Percentiles rank a stretch among this genome's conserved stretches.
Evolutionary conservation across 805 yeast genomes (phyloP).

Genomic region (Lipomyces starkeyi): DNA sequence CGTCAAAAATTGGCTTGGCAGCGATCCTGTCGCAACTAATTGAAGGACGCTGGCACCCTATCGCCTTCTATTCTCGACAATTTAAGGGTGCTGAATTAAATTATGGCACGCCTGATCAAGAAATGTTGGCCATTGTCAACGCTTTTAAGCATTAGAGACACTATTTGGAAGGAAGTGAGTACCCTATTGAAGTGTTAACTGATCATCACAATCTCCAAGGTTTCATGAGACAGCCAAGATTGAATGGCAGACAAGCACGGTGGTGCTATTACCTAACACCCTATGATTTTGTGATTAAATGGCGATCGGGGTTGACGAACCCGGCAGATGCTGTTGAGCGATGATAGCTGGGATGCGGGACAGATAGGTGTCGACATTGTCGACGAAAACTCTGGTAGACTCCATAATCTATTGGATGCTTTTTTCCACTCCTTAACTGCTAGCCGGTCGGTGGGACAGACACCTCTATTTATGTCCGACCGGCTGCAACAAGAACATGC

Average conservation of each 20-base stretch:
- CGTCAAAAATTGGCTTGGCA: neutral
- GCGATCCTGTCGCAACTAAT: neutral
- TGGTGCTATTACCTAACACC: slow-evolving; percentile 30
- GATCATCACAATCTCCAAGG: slow-evolving; percentile 22
- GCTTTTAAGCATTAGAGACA: slow-evolving; percentile 22
- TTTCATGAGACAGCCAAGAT: slow-evolving; percentile 15
- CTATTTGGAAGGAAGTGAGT: slow-evolving; percentile 13
- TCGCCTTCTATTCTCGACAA: slow-evolving; percentile 14
- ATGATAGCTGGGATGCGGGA: no score
- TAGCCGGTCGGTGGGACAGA: no score
- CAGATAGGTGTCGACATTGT: no score
- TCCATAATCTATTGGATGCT: no score
- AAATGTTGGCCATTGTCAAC: slow-evolving; percentile 18
- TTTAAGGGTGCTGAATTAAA: slow-evolving; percentile 20
- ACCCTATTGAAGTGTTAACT: slow-evolving; percentile 18
- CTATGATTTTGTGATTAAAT: slow-evolving; percentile 25
- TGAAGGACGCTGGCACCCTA: slow-evolving; percentile 2
- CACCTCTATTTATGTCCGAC: no score
- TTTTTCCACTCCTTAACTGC: no score
- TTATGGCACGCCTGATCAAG: neutral
- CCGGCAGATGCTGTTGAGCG: slow-evolving; percentile 38
- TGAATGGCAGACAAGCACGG: slow-evolving; percentile 27
- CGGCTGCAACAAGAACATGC: no score
- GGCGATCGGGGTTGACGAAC: slow-evolving; percentile 22
- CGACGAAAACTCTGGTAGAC: no score